Evolutionary conservation across 805 yeast genomes (phyloP).

Genomic region (Barnettozyma sucrosica): DNA sequence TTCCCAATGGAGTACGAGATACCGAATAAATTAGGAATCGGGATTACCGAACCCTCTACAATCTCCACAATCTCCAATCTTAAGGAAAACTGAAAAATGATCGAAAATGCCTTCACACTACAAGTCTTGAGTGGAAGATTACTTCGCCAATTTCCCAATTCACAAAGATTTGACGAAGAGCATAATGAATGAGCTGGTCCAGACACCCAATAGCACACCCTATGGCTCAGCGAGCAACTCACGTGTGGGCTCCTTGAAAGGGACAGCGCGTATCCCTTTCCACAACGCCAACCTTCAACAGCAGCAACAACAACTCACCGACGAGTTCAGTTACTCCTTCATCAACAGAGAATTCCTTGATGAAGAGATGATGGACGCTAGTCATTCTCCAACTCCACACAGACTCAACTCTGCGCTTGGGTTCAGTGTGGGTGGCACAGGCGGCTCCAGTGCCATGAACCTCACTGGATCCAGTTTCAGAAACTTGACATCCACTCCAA

Average conservation of each 20-base stretch:
- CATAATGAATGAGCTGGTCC: slow-evolving; percentile 8
- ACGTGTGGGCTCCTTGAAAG: slow-evolving; percentile 1
- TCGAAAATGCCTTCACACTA: no score
- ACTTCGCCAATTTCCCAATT: no score
- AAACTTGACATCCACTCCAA: slow-evolving; percentile 25
- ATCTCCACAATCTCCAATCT: no score
- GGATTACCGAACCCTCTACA: no score
- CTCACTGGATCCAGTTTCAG: slow-evolving; percentile 13
- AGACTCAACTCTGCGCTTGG: not conserved
- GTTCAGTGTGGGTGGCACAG: slow-evolving; percentile 3
- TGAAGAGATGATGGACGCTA: slow-evolving; percentile 7
- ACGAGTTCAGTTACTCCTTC: slow-evolving; percentile 19
- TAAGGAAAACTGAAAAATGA: no score
- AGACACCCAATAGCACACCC: slow-evolving; percentile 8
- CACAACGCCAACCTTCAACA: slow-evolving; percentile 3
- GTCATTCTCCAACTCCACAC: slow-evolving; percentile 1
- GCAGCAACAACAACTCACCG: slow-evolving; percentile 1
- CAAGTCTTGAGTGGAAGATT: not conserved
- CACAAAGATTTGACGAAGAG: not conserved
- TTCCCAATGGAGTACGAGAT: no score
- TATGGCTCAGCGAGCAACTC: slow-evolving; percentile 7
- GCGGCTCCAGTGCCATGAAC: not conserved
- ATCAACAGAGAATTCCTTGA: slow-evolving; percentile 23
- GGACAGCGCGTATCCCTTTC: slow-evolving; percentile 8
- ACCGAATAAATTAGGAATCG: no score